Evolutionary conservation across 2,329 filamentous ascomycete species (phyloP).

Genomic region (Cladophialophora immunda): DNA sequence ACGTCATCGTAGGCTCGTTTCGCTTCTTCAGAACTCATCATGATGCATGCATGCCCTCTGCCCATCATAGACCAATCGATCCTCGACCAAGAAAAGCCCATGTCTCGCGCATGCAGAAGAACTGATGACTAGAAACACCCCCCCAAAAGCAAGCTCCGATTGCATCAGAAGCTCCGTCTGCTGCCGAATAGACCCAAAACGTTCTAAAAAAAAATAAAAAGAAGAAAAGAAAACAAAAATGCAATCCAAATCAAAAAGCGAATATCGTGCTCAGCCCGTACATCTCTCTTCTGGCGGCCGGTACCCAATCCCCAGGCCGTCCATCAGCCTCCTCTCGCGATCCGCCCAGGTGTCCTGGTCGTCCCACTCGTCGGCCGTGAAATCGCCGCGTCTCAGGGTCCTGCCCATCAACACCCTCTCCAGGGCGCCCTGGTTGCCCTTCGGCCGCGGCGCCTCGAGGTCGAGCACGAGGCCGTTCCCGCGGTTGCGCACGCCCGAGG

Average conservation of each 20-base stretch:
- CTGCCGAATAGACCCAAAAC: too few species aligned
- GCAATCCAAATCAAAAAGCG: too few species aligned
- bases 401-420: conserved; percentile 13
- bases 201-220: neutral
- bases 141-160: too few species aligned
- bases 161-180: too few species aligned
- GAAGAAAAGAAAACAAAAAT: neutral
- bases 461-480: conserved; percentile 73
- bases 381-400: conserved; percentile 68
- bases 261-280: conserved; percentile 71
- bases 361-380: conserved; percentile 67
- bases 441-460: conserved; percentile 60
- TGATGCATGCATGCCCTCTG: neutral
- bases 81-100: too few species aligned
- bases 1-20: neutral
- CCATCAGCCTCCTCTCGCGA: conserved; percentile 83
- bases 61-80: too few species aligned
- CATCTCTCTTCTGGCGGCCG: conserved; percentile 72
- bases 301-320: conserved; percentile 75
- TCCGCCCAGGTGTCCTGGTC: conserved; percentile 66
- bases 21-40: neutral
- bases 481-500: conserved; percentile 79
- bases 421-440: conserved; percentile 48
- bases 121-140: too few species aligned
- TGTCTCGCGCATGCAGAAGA: too few species aligned